Evolutionary conservation across 2,329 filamentous ascomycete species (phyloP), one percentile per base, ranked within the genome.

Genomic region (Apiospora kogelbergensis): DNA sequence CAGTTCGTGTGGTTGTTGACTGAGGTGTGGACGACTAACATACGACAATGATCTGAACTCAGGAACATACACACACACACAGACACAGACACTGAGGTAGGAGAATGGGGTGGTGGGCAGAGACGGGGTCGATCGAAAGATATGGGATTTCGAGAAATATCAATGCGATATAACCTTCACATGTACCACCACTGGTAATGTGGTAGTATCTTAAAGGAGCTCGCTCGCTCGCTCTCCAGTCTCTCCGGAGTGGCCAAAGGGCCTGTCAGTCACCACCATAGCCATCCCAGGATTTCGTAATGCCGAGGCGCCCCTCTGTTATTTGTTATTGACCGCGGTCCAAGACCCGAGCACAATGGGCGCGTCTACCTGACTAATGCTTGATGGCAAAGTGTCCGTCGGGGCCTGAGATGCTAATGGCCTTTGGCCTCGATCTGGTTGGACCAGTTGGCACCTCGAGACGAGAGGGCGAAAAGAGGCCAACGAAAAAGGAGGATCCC

Each of bases 111-210:
- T 33, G 33, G 30, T 33, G 53, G 53, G 30, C 53, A 37, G 53
- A 60, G 53, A 60, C 53, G 53, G 53, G 53, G 53, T 37, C 53
- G 53, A 37, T 60, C 26, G 53, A 60, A 60, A 60, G 53, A 60
- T 60, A 60, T 60, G 33, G 53, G 53, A n/a, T 37, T 60, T 37
- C 26, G n/a, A 57, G 30, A 60, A 60, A 60, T 60, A 33, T 33
- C 33, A 45, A 57, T 53, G 46, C 46, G 24, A 26, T 53, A 22
- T 30, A 22, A 26, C 6, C 24, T n/a, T 3, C 10, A 57, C 26
- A 33, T 33, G 48, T 57, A 57, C 15, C 4, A 33, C 26, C 6
- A 10, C 9, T 22, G 6, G 26, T 9, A 30, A 33, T 33, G 48
- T 57, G 3, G 24, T 10, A n/a, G 30, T 24, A 10, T 57, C 48